Conservation (phyloP, 805 yeast genomes). For the Komagataella kurtzmanii region DNA sequence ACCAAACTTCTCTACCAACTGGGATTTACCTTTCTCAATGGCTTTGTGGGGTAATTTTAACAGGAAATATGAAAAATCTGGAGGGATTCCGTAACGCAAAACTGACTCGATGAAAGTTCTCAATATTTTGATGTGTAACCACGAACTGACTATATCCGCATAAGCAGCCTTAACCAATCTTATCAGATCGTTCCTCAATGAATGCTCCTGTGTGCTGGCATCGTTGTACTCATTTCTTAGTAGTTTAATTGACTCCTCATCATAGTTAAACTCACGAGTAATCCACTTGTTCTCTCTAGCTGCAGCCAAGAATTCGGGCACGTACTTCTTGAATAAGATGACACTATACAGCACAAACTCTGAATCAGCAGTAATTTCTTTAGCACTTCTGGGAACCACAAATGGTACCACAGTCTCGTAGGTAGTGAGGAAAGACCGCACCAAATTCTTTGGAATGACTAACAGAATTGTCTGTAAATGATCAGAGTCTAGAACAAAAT, state of each 20-base stretch:
- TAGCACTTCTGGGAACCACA: slow-evolving; percentile 89
- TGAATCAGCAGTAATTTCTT: slow-evolving; percentile 51
- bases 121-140: slow-evolving; percentile 84
- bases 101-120: slow-evolving; percentile 89
- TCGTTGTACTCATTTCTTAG: slow-evolving; percentile 68
- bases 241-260: slow-evolving; percentile 60
- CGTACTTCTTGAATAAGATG: slow-evolving; percentile 74
- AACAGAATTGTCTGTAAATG: slow-evolving; percentile 75
- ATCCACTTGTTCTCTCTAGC: slow-evolving; percentile 81
- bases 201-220: slow-evolving; percentile 63
- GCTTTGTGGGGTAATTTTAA: slow-evolving; percentile 30
- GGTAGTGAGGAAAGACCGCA: slow-evolving; percentile 43
- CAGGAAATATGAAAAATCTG: slow-evolving; percentile 54
- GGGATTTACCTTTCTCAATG: slow-evolving; percentile 47
- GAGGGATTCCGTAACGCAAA: slow-evolving; percentile 93
- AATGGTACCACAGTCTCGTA: slow-evolving; percentile 71
- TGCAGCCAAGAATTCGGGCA: slow-evolving; percentile 50
- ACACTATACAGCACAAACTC: slow-evolving; percentile 68
- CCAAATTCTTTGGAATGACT: slow-evolving; percentile 67
- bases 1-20: slow-evolving; percentile 65
- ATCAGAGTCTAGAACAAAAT: slow-evolving; percentile 78
- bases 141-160: slow-evolving; percentile 67
- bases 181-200: slow-evolving; percentile 60
- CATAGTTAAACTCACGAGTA: slow-evolving; percentile 85
- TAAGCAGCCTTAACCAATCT: slow-evolving; percentile 85